phyloP scores from a whole-genome alignment of 495 filamentous ascomycete genomes.

The Sphaerosporella brunnea region DNA sequence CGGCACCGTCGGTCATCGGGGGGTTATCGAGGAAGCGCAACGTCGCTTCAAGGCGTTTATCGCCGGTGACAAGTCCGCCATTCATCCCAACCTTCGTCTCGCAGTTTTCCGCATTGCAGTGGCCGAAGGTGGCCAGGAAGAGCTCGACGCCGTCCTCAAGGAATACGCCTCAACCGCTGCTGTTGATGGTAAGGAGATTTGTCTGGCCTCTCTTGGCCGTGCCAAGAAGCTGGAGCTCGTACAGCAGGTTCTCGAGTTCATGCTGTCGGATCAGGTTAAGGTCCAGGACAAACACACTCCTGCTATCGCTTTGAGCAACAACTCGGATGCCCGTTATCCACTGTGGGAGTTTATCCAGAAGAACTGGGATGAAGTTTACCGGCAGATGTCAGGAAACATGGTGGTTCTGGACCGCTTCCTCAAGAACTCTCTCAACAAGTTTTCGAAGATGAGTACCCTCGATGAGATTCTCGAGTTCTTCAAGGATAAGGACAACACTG shows the following conservation, averaged over 20 bases:
- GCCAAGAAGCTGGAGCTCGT: slow-evolving; percentile 51
- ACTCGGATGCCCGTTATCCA: slow-evolving; percentile 46
- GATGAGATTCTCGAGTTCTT: slow-evolving; percentile 74
- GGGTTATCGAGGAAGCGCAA: slow-evolving; percentile 48
- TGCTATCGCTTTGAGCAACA: slow-evolving; percentile 49
- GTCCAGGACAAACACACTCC: slow-evolving; percentile 75
- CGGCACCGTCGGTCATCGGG: slow-evolving; percentile 51
- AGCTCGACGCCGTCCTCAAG: slow-evolving; percentile 58
- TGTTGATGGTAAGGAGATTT: slow-evolving; percentile 78
- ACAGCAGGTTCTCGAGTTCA: slow-evolving; percentile 52
- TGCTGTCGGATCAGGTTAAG: slow-evolving; percentile 59
- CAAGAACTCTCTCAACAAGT: slow-evolving; percentile 55
- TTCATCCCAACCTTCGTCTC: slow-evolving; percentile 63
- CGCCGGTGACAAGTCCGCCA: slow-evolving; percentile 44
- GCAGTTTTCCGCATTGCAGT: slow-evolving; percentile 68
- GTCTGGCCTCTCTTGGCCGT: slow-evolving; percentile 57
- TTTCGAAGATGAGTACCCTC: slow-evolving; percentile 48
- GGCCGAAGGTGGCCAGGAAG: slow-evolving; percentile 42
- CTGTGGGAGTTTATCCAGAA: slow-evolving; percentile 72
- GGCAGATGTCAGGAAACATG: slow-evolving; percentile 57
- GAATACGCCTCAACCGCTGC: slow-evolving; percentile 67
- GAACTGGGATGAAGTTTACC: slow-evolving; percentile 52
- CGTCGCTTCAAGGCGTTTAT: slow-evolving; percentile 58
- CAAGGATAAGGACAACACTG: slow-evolving; percentile 57
- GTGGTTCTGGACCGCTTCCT: slow-evolving; percentile 79